Base-by-base conservation (phyloP, 106 monocot genomes). In the Allium sativum region DNA sequence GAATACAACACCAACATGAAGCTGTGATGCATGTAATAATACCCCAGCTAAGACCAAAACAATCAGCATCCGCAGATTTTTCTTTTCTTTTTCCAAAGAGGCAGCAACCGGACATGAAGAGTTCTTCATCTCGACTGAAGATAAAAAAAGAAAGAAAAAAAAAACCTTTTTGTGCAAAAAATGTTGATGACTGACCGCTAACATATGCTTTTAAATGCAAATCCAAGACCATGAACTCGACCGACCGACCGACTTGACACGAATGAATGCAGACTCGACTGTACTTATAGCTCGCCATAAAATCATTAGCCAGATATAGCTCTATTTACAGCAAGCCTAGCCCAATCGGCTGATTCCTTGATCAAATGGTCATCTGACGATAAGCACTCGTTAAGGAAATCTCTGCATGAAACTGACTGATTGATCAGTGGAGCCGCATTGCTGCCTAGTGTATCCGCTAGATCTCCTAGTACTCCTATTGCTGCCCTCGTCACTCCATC, bases 261-360 rank as follows among this genome's bases (percentile, higher is more conserved):
- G 54, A 72, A 77, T 72, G 72, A 70, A 82, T 76, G 79, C 62
- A 59, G 56, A 61, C 56, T 45, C 55, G 43, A n/a, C 56, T 56
- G 41, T 44, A 31, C 19, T 64, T n/a, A 59, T 45, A 54, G 64
- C 50, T 8, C 7, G 70, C 47, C 61, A 57, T 0, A 58, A 50
- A 48, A 72, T 31, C 58, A 76, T 82, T 77, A 93, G 83, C 85
- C 85, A 72, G 93, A 89, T 64, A 89, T 65, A 40, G 89, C 93
- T 19, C 83, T 77, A 43, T 40, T 72, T 41, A 89, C 73, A 53
- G 95, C 90, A 42, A 87, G 66, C 70, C 80, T 90, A 66, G 90
- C 95, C 95, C 95, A 95, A 22, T 87, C 86, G 50, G 95, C 95
- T 60, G 90, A 95, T 48, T 95, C 90, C 73, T 81, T 87, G 61